Conservation (phyloP, 2,329 filamentous ascomycete species). For the Emergomyces africanus region DNA sequence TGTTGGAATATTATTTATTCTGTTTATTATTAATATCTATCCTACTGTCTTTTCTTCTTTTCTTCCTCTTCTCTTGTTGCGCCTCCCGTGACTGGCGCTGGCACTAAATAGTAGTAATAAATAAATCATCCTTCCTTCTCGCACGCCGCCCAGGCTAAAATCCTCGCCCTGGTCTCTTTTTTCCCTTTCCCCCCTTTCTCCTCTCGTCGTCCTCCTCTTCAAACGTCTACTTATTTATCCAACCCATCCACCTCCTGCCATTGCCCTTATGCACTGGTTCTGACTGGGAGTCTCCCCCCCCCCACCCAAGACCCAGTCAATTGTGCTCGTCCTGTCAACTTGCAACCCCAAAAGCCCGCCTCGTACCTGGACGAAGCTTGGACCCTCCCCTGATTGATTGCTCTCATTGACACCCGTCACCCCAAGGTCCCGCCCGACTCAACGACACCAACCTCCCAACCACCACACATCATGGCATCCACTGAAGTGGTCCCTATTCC, state of each 20-base stretch:
- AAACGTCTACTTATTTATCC: neutral
- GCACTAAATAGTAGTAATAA: neutral
- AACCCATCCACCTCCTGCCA: neutral
- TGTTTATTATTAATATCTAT: too few species aligned
- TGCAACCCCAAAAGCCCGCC: neutral
- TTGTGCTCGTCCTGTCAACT: neutral
- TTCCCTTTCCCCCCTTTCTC: neutral
- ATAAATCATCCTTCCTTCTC: too few species aligned
- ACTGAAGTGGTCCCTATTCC: slow-evolving; percentile 21
- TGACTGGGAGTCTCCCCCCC: neutral
- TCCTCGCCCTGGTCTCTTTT: neutral
- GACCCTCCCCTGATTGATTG: neutral
- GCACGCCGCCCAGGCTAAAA: too few species aligned
- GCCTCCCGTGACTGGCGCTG: neutral
- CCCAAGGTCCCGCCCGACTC: neutral
- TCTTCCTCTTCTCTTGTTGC: neutral
- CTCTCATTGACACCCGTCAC: neutral
- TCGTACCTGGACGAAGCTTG: neutral
- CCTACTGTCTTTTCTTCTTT: neutral
- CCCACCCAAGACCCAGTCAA: neutral
- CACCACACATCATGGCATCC: slow-evolving; percentile 19
- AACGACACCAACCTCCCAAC: neutral
- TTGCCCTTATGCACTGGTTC: neutral
- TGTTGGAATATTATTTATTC: neutral
- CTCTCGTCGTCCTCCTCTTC: neutral